These are phyloP conservation scores for Stipa capillata DNA, from an alignment of 176 grass and related monocot genomes.

Conservation along the genomic window DNA sequence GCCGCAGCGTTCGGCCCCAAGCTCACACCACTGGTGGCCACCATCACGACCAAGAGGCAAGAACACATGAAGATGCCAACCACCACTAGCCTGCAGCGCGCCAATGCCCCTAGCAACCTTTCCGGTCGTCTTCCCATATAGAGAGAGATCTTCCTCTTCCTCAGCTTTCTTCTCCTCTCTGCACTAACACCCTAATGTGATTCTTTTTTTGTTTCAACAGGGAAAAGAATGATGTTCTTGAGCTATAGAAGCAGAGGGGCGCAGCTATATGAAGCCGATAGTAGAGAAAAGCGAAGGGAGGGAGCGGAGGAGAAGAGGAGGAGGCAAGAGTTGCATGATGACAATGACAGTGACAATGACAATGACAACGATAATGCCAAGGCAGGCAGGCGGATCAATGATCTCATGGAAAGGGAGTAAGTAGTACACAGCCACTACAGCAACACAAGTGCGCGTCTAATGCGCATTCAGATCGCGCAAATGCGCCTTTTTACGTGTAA, in stretches of 20 bases:
- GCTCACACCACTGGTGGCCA: background rate
- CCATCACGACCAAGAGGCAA: slow-evolving; percentile 30
- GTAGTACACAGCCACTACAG: background rate
- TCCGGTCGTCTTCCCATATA: slow-evolving; percentile 29
- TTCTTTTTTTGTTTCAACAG: background rate
- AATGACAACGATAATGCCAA: slow-evolving; percentile 4
- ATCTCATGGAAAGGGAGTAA: background rate
- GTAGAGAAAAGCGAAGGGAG: slow-evolving; percentile 12
- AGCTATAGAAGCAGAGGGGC: background rate
- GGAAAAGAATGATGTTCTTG: background rate
- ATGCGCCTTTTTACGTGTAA: background rate
- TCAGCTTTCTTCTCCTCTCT: background rate
- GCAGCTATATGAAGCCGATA: slow-evolving; percentile 14
- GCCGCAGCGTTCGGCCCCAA: background rate
- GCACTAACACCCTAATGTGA: background rate
- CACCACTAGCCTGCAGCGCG: slow-evolving; percentile 12
- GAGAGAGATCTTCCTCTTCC: background rate
- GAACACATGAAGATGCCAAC: slow-evolving; percentile 12
- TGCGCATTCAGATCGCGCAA: background rate
- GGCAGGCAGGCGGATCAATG: background rate
- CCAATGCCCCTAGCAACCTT: slow-evolving; percentile 24
- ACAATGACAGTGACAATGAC: background rate
- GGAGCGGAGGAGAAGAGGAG: background rate
- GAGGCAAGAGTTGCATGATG: slow-evolving; percentile 23
- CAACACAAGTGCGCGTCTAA: background rate